Base-by-base conservation (phyloP, 2,329 filamentous ascomycete species). In the Sporothrix brunneoviolacea region DNA sequence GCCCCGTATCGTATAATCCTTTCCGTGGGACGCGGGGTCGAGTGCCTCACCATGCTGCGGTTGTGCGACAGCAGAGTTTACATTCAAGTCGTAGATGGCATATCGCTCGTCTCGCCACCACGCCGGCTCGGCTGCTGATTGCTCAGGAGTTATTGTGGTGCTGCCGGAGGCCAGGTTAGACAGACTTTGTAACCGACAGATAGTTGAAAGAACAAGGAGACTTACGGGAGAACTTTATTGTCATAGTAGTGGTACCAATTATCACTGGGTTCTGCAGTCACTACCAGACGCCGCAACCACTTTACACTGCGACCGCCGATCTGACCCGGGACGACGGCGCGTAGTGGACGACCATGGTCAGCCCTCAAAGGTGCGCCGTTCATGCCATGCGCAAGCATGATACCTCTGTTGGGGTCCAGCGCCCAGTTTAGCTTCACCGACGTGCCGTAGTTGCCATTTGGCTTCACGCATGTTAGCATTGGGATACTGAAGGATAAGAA, bases 181-280 rank as follows among this genome's bases (percentile, higher is more conserved):
- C 13, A n/a, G n/a, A n/a, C n/a, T n/a, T n/a, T n/a, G n/a, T n/a
- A n/a, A n/a, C n/a, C n/a, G n/a, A n/a, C n/a, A n/a, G n/a, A n/a
- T n/a, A n/a, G n/a, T n/a, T n/a, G n/a, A 28, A 38, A 18, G n/a
- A n/a, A 4, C n/a, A 32, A 32, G n/a, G 15, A n/a, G 12, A 41
- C 45, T n/a, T n/a, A 48, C 57, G 91, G 91, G 35, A 96, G 69
- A 2, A 96, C 89, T 52, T 89, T 75, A 63, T 96, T 96, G 65
- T 96, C 91, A 66, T 93, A 91, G 55, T 94, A 89, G 65, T 96
- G 91, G 61, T 95, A 95, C 88, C 89, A 95, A 62, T 94, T 95
- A 55, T 91, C 84, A 62, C 89, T 95, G 0, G 90, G 89, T 21
- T 76, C 72, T 9, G 83, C 78, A 0, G 89, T 91, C 45, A 96